Percentiles rank a stretch among this genome's conserved stretches.
phyloP scores from a whole-genome alignment of 2,329 filamentous ascomycete genomes.

The Ascochyta clinopodiicola region DNA sequence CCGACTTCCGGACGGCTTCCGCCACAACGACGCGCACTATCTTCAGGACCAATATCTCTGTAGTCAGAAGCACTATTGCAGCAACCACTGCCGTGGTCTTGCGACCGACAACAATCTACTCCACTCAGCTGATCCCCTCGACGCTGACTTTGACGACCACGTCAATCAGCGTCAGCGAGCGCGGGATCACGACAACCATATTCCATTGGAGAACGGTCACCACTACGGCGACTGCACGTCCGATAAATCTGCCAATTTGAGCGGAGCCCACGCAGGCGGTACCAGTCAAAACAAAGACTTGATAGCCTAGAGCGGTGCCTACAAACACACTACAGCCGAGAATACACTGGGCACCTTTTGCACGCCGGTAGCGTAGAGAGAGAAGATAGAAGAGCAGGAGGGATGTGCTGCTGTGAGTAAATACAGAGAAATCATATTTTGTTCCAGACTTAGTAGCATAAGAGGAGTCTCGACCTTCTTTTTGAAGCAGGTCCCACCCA shows the following conservation, averaged over 20 bases:
- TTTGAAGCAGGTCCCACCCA: too few species aligned
- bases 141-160: constrained; percentile 1
- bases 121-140: neutral
- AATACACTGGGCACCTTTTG: neutral
- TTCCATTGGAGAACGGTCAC: constrained; percentile 1
- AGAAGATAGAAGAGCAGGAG: neutral
- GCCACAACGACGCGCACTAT: neutral
- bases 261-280: neutral
- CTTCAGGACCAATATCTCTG: neutral
- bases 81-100: constrained; percentile 3
- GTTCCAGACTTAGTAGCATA: too few species aligned
- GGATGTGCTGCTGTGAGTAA: too few species aligned
- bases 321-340: neutral
- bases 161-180: neutral
- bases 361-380: neutral
- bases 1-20: neutral
- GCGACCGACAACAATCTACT: constrained; percentile 9
- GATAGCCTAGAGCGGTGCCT: too few species aligned
- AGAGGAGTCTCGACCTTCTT: too few species aligned
- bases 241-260: neutral
- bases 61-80: neutral
- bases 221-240: neutral
- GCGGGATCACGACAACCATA: neutral
- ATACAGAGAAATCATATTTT: too few species aligned
- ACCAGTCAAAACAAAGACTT: neutral